phyloP scores from a whole-genome alignment of 495 filamentous ascomycete species.

The Penicillium antarcticum region DNA sequence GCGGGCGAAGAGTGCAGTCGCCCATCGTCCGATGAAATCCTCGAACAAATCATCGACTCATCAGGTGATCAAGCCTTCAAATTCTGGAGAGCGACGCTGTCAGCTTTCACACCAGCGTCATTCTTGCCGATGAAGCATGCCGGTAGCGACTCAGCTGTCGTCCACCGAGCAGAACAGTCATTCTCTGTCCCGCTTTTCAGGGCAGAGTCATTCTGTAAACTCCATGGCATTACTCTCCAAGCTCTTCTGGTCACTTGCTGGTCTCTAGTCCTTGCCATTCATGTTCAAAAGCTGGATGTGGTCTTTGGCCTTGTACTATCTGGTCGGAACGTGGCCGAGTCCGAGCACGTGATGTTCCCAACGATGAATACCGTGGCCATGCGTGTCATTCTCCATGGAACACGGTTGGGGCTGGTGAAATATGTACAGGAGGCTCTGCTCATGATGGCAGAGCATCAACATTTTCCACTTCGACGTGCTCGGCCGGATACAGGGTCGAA shows the following conservation, averaged over 20 bases:
- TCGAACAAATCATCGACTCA: constrained; percentile 23
- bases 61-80: constrained; percentile 19
- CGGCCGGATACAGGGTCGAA: constrained; percentile 20
- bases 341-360: constrained; percentile 73
- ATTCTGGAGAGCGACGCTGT: constrained; percentile 41
- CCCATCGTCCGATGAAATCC: constrained; percentile 25
- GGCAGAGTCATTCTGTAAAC: constrained; percentile 45
- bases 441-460: constrained; percentile 56
- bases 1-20: constrained; percentile 20
- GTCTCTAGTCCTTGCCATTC: constrained; percentile 58
- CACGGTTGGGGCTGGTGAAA: constrained; percentile 38
- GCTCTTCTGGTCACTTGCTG: constrained; percentile 69
- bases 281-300: constrained; percentile 63
- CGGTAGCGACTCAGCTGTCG: constrained; percentile 21
- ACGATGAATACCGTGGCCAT: constrained; percentile 86
- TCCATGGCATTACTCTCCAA: constrained; percentile 69
- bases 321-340: constrained; percentile 58
- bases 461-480: constrained; percentile 40
- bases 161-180: constrained; percentile 28
- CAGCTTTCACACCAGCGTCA: constrained; percentile 19
- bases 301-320: constrained; percentile 75
- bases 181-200: constrained; percentile 32
- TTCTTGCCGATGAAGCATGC: constrained; percentile 15
- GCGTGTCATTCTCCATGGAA: constrained; percentile 35
- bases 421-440: constrained; percentile 59